A percentile compares a stretch with the other conserved stretches of the same genome.
Evolutionary conservation across 2,329 filamentous ascomycete species (phyloP).

Genomic region (Calonectria leucothoes): DNA sequence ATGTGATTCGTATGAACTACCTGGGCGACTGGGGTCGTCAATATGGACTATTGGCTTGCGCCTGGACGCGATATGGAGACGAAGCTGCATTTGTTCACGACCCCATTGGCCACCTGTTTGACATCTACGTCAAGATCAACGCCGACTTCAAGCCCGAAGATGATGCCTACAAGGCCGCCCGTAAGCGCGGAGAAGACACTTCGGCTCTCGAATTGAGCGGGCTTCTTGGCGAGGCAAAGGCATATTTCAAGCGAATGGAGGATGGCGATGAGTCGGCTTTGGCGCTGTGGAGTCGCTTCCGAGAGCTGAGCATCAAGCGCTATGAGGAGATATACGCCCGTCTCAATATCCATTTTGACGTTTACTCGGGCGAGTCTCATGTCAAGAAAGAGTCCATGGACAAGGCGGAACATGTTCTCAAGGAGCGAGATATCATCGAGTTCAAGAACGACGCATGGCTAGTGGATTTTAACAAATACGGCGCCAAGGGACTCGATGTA

Average conservation of each 20-base stretch:
- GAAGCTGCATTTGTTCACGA: conserved; percentile 73
- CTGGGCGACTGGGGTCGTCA: conserved; percentile 85
- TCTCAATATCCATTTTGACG: conserved; percentile 71
- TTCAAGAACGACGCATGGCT: conserved; percentile 73
- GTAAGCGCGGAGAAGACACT: conserved; percentile 57
- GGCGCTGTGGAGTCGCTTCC: conserved; percentile 67
- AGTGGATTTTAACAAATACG: conserved; percentile 76
- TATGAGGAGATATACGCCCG: conserved; percentile 70
- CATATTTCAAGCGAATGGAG: conserved; percentile 73
- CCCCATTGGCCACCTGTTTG: conserved; percentile 78
- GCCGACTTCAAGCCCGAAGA: conserved; percentile 70
- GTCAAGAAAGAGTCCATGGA: conserved; percentile 63
- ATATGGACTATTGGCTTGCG: conserved; percentile 74
- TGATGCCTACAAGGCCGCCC: conserved; percentile 65
- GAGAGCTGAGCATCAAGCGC: conserved; percentile 68
- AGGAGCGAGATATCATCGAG: conserved; percentile 69
- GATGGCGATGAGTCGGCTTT: conserved; percentile 67
- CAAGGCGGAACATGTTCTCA: conserved; percentile 66
- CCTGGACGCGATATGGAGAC: conserved; percentile 74
- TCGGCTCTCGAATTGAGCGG: conserved; percentile 56
- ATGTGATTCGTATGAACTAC: conserved; percentile 79
- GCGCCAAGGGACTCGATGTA: conserved; percentile 73
- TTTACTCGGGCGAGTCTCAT: conserved; percentile 76
- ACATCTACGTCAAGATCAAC: conserved; percentile 79
- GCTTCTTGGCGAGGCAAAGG: conserved; percentile 64